Evolutionary conservation across 2,329 filamentous ascomycete genomes (phyloP), one percentile per base, ranked within the genome.

Genomic region (Acarospora socialis): DNA sequence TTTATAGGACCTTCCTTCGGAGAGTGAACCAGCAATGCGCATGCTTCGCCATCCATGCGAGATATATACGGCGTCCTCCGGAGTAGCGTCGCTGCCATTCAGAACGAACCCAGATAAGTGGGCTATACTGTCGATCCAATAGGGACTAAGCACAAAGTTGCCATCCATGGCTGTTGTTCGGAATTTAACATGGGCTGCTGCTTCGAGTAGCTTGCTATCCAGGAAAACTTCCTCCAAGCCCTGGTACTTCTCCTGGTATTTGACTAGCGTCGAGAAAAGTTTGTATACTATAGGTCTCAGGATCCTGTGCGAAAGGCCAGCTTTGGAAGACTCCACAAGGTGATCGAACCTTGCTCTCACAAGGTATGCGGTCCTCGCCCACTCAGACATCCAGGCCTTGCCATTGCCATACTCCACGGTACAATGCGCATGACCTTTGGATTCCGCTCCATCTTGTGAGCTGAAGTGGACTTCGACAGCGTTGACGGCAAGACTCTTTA

Each of bases 41-140:
- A 47, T 34, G 16, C 36, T 41, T 20, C 33, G 23, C 43, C 42
- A 49, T 3, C 46, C 44, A 23, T 46, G 43, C 17, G 41, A 42
- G 18, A 46, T 43, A 28, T 33, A 47, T 3, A 46, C 39, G 20
- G 27, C 23, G 17, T 45, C 39, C 6, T 30, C 19, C 12, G 40
- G 39, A 7, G 39, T 34, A 15, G 34, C 35, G 14, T 39, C 37
- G 7, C 32, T 18, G 3, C 37, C 42, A 21, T 51, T 52, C 21
- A 51, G 30, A n/a, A 52, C 39, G 20, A 52, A 52, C 1, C 50
- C 49, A 2, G 47, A 40, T 5, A 51, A 27, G 21, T 50, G 47
- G 1, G 35, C 37, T 7, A 47, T 10, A 17, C 42, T 46, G 34
- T 52, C 50, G 25, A 49, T 47, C 42, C 43, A 49, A 18, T 42